Evolutionary conservation across 2,329 filamentous ascomycete genomes (phyloP), one percentile per base, ranked within the genome.

Genomic region (Penicillium sp.): DNA sequence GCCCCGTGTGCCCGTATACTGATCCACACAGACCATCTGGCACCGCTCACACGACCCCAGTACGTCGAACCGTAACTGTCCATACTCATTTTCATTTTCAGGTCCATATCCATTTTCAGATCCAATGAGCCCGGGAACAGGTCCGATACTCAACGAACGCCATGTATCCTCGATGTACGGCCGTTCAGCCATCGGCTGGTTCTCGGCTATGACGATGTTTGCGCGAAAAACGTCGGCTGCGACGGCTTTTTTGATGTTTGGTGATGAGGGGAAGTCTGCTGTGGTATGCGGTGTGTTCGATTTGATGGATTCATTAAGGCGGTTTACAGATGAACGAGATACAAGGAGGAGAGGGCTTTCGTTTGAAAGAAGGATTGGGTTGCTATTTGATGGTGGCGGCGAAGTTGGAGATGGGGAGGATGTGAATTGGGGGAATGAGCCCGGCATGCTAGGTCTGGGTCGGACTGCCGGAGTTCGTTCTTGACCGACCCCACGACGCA

Each of bases 11-110:
- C 88, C 93, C 13, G 90, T 97, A 51, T 88, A 82, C 75, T 97
- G 95, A 71, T 99, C 89, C 50, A 98, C 87, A 73, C 94, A 97
- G 9, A 99, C 90, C 93, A 99, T 98, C 75, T 97, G 93, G 70
- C 95, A 99, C 62, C 95, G 83, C 63, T 92, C 86, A 71, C 95
- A 99, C 3, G 91, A 86, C 0, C 93, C 94, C 5, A 98, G 79
- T 70, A 96, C 86, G 64, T 90, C 71, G 23, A 83, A 75, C 1
- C 58, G 68, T 29, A 75, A 46, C 19, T 73, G 61, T 1, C 67
- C 64, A 3, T 15, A 11, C 15, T 41, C 35, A 15, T 11, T 8
- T 15, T 9, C 5, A 9, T 9, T 4, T 35, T 7, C 35, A 15
- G 11, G 2, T 17, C 35, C 11, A 26, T 11, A 9, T 15, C 35